Percentiles rank a stretch among this genome's conserved stretches.
phyloP scores from a whole-genome alignment of 495 filamentous ascomycete genomes.

The Neurospora discreta region DNA sequence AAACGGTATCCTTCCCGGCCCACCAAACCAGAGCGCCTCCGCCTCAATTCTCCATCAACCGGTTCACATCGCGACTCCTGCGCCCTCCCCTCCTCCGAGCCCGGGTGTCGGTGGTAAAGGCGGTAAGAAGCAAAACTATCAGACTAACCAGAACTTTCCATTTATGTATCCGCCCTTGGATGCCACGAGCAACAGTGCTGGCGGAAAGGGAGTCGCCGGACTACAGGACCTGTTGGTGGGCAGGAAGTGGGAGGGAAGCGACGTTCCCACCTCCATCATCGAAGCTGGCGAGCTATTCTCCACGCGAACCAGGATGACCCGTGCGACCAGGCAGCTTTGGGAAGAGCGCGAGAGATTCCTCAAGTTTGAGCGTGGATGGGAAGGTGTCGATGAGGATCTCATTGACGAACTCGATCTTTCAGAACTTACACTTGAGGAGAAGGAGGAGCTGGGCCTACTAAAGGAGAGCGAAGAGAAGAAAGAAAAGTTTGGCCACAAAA shows the following conservation, averaged over 20 bases:
- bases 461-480: conserved; percentile 17
- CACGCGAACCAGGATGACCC: conserved; percentile 73
- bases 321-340: conserved; percentile 89
- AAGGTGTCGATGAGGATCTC: conserved; percentile 40
- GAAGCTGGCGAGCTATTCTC: conserved; percentile 94
- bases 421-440: conserved; percentile 36
- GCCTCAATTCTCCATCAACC: conserved; percentile 89
- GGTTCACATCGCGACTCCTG: conserved; percentile 94
- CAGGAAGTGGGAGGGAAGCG: conserved; percentile 77
- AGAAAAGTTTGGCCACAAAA: conserved; percentile 17
- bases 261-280: conserved; percentile 83
- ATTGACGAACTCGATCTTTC: conserved; percentile 39
- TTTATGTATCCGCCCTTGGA: conserved; percentile 93
- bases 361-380: conserved; percentile 85
- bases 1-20: conserved; percentile 36
- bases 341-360: conserved; percentile 83
- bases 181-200: conserved; percentile 67
- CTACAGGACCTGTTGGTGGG: conserved; percentile 67
- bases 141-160: conserved; percentile 97
- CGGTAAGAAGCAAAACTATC: conserved; percentile 97
- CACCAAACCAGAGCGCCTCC: conserved; percentile 41
- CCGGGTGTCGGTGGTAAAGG: conserved; percentile 85
- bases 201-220: conserved; percentile 72
- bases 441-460: conserved; percentile 28
- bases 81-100: conserved; percentile 91